A percentile compares a stretch with the other conserved stretches of the same genome.
Evolutionary conservation across 139 green algal genomes (phyloP).

Genomic region (Closterium sp.): DNA sequence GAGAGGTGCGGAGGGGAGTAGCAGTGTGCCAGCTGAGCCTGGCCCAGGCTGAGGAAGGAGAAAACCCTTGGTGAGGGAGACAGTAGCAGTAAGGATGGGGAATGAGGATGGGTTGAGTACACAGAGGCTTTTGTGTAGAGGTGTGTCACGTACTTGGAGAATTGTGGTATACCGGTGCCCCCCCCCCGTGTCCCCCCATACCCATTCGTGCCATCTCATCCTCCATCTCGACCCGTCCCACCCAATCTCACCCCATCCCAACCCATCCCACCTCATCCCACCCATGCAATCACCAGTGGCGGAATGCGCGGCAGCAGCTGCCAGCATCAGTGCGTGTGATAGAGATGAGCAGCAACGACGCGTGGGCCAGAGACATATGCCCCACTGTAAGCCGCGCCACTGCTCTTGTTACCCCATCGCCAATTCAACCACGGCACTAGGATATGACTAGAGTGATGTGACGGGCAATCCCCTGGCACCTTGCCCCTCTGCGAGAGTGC

Average conservation of each 20-base stretch:
- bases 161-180: too few relatives aligned
- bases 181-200: neutral
- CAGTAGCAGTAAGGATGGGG: too few relatives aligned
- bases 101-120: too few relatives aligned
- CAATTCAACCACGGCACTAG: neutral
- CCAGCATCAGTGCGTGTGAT: slow-evolving; percentile 34
- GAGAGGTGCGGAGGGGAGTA: neutral
- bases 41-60: neutral
- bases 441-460: too few relatives aligned
- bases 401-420: neutral
- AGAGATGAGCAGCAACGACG: slow-evolving; percentile 48
- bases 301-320: slow-evolving; percentile 26
- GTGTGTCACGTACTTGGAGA: neutral
- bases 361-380: slow-evolving; percentile 47
- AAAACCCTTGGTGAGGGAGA: too few relatives aligned
- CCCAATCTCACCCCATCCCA: too few relatives aligned
- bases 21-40: too few relatives aligned
- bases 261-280: neutral
- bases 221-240: neutral
- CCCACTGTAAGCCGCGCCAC: slow-evolving; percentile 10
- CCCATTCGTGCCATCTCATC: neutral
- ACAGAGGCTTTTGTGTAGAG: neutral
- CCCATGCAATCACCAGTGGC: slow-evolving; percentile 17
- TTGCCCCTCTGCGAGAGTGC: too few relatives aligned
- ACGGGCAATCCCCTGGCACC: too few relatives aligned